Evolutionary conservation across 2,329 filamentous ascomycete genomes (phyloP).

Genomic region (Blastomyces gilchristii): DNA sequence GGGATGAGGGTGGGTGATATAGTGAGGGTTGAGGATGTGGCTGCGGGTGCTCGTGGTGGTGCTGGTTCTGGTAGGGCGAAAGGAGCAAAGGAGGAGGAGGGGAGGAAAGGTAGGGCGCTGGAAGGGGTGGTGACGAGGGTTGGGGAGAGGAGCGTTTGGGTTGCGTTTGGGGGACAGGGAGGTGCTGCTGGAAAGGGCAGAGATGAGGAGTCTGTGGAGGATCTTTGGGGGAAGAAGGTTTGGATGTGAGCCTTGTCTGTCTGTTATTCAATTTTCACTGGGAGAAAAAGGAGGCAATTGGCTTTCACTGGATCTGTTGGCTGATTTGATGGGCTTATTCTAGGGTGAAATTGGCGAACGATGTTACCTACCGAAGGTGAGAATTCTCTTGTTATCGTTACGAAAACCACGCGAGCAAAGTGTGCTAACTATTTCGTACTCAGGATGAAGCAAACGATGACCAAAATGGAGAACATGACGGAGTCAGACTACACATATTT

Average conservation of each 20-base stretch:
- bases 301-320: background rate
- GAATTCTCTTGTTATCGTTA: constrained; percentile 10
- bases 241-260: constrained; percentile 47
- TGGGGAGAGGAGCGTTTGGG: constrained; percentile 34
- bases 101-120: constrained; percentile 26
- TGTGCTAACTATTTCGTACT: background rate
- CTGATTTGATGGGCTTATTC: constrained; percentile 10
- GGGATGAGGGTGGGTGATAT: constrained; percentile 41
- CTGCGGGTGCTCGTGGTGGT: constrained; percentile 14
- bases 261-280: constrained; percentile 4
- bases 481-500: constrained; percentile 48
- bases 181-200: constrained; percentile 24
- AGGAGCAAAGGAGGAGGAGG: constrained; percentile 23
- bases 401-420: constrained; percentile 12
- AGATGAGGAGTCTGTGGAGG: constrained; percentile 36
- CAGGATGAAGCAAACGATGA: constrained; percentile 57
- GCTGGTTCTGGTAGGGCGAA: constrained; percentile 24
- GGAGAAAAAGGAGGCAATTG: background rate
- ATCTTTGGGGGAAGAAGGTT: constrained; percentile 47
- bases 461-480: constrained; percentile 45
- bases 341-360: constrained; percentile 56
- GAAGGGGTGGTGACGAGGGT: constrained; percentile 41
- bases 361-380: constrained; percentile 54
- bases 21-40: constrained; percentile 35
- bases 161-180: constrained; percentile 36